Evolutionary conservation across 2,329 filamentous ascomycete genomes (phyloP), one percentile per base, ranked within the genome.

Genomic region (Zymoseptoria passerinii): DNA sequence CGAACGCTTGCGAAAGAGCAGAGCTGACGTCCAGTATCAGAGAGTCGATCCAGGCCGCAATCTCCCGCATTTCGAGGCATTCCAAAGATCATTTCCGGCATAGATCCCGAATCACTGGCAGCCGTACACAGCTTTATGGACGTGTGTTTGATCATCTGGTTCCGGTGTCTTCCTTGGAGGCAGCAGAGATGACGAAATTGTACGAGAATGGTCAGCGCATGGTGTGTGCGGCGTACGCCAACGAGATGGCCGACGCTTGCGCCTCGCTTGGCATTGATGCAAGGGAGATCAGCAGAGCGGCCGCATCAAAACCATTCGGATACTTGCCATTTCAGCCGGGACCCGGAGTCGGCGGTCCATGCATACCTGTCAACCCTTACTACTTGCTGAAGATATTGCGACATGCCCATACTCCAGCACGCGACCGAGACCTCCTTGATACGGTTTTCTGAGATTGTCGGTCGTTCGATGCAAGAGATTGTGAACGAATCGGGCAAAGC

Each of bases 301-400:
- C 50, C 16, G 50, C 20, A n/a, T 13, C 50, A 8, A 52, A 64
- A 51, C 59, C 62, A 4, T 82, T 81, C 59, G 80, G 81, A 23
- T 83, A 80, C 62, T 73, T 76, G 59, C 74, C 80, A 0, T 78
- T 77, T 65, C 67, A 68, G 0, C 79, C 80, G 0, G 73, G 77
- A 1, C 68, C 79, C 1, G 80, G 80, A 9, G 80, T 83, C 6
- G 80, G 81, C 1, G 80, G 80, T 0, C 80, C 82, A 65, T 83
- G 81, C 61, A 83, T 83, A 58, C 81, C 80, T 0, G 75, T 83
- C 61, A 83, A 83, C 58, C 80, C 80, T 0, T 76, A 77, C 69
- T 82, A 82, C 61, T 70, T 83, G n/a, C 70, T 82, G 9, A 35
- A 28, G 1, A 57, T 77, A 62, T 53, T 53, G 53, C 77, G 65